Evolutionary conservation across 176 grass and related monocot genomes (phyloP), one percentile per base, ranked within the genome.

Genomic region (Cenchrus americanus): DNA sequence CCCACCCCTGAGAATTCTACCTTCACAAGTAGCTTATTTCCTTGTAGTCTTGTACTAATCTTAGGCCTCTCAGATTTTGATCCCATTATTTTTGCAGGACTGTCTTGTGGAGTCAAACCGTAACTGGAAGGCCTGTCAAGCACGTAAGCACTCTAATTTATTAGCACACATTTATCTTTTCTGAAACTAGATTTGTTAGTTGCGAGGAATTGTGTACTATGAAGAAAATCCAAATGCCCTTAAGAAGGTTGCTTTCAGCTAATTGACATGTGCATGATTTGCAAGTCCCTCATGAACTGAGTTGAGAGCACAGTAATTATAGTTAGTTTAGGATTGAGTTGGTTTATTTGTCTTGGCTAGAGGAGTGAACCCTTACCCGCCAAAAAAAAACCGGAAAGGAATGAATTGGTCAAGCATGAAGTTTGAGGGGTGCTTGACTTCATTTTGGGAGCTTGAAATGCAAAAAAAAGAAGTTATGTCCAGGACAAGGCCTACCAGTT

Each of bases 121-220:
- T 82, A 88, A 91, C 66, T 97, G 95, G 95, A 97, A 93, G 62
- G 85, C 86, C 40, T 97, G 95, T 86, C 95, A 97, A 86, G n/a
- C 90, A 42, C 74, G 95, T 97, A 93, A 75, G 83, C 68, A 3
- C 14, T 80, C 49, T 68, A 68, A 68, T 68, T 68, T 76, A 22
- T 18, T 10, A 22, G 18, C 32, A 58, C 27, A 19, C 3, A n/a
- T 57, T 57, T 80, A 1, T 66, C 5, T 80, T 66, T 21, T 52
- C 26, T 79, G 44, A 54, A 41, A 53, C 27, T 7, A 40, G 46
- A 66, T 80, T 13, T 80, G 47, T 37, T 80, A 53, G 27, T 37
- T 79, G 10, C 76, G 17, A 50, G 43, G 44, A 32, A 48, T 27
- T 65, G 10, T 50, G 19, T 79, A 34, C 17, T 51, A 21, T 30